Conservation (phyloP, 306 rosid genomes). For the Carpinus fangiana region DNA sequence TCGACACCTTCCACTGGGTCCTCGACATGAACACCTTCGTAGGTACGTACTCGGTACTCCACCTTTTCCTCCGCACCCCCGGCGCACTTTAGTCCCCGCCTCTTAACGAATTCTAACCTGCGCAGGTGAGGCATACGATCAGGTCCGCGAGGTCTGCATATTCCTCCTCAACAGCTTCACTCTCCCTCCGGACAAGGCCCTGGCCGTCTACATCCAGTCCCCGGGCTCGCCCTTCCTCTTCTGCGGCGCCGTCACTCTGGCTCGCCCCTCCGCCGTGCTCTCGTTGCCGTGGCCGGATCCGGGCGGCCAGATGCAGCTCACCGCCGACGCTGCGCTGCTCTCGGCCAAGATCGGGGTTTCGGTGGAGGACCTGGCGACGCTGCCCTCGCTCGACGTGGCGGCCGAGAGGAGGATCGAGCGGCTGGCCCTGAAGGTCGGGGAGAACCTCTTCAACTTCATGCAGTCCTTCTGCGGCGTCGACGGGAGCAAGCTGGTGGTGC, state of each 20-base stretch:
- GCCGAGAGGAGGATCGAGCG: conserved; percentile 72
- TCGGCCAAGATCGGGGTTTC: conserved; percentile 94
- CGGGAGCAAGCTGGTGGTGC: conserved; percentile 81
- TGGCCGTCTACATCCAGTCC: conserved; percentile 84
- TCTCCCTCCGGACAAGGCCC: conserved; percentile 88
- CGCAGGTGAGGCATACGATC: conserved; percentile 82
- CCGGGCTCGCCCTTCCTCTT: conserved; percentile 81
- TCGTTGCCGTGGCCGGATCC: conserved; percentile 77
- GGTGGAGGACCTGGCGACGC: conserved; percentile 78
- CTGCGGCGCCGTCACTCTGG: conserved; percentile 72
- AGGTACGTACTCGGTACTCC: conserved; percentile 37
- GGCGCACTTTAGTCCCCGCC: conserved; percentile 12
- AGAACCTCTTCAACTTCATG: conserved; percentile 89
- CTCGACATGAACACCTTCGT: conserved; percentile 91
- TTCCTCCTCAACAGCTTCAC: conserved; percentile 78
- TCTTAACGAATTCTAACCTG: conserved; percentile 16
- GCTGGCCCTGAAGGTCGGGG: conserved; percentile 81
- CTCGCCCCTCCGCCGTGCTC: conserved; percentile 83
- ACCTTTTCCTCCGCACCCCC: background rate
- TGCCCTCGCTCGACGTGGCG: conserved; percentile 74
- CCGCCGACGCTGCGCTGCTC: conserved; percentile 56
- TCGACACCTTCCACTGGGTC: conserved; percentile 88
- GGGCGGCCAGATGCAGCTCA: conserved; percentile 62
- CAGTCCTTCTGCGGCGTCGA: conserved; percentile 90
- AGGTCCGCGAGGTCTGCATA: conserved; percentile 73